phyloP scores from a whole-genome alignment of 768 basidiomycete genomes.

The Mycena maculata region DNA sequence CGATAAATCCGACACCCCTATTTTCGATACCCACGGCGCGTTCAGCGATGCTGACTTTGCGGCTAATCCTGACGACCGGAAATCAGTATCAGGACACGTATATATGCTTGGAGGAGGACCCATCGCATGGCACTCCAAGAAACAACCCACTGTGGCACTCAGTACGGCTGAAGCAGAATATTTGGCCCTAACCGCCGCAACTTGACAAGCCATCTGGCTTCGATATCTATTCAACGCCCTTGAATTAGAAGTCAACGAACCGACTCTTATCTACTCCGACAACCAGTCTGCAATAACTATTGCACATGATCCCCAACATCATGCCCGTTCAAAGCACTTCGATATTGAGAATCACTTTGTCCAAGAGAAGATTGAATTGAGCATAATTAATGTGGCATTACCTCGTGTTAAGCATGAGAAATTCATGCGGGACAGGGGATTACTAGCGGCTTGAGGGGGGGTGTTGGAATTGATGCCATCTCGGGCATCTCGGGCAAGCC shows the following conservation, averaged over 20 bases:
- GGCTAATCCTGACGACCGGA: constrained; percentile 29
- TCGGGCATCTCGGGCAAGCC: too few species aligned
- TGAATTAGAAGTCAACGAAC: neutral
- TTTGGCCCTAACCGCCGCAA: constrained; percentile 9
- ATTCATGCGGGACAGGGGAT: too few species aligned
- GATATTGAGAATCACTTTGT: constrained; percentile 17
- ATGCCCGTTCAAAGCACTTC: constrained; percentile 19
- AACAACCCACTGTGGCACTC: constrained; percentile 7
- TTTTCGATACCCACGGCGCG: constrained; percentile 18
- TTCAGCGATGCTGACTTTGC: constrained; percentile 15
- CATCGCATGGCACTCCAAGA: too few species aligned
- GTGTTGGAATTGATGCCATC: neutral
- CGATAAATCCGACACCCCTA: too few species aligned
- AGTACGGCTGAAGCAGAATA: constrained; percentile 11
- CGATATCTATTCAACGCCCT: constrained; percentile 18
- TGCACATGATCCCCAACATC: constrained; percentile 17
- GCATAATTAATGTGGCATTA: neutral
- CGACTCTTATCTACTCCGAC: constrained; percentile 14
- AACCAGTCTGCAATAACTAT: constrained; percentile 20
- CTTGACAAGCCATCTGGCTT: constrained; percentile 14
- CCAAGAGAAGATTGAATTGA: constrained; percentile 6
- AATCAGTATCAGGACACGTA: constrained; percentile 41
- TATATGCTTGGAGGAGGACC: constrained; percentile 36
- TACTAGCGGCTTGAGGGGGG: neutral
- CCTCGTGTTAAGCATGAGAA: too few species aligned